Base-by-base conservation (phyloP, 208 protist species). In the Trypanosoma caninum region DNA sequence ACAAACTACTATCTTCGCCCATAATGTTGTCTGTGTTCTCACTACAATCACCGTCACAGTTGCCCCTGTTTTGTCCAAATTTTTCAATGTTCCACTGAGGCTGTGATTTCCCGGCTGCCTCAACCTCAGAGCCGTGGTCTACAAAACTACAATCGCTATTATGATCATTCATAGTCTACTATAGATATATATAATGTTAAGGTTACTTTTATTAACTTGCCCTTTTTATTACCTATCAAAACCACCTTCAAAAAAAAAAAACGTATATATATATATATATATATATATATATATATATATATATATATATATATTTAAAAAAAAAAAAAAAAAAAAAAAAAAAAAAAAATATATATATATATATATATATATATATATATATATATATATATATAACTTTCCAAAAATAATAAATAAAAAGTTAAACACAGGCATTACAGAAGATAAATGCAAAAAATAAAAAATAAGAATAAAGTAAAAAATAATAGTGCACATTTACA, bases 401-500 rank as follows among this genome's bases (percentile, higher is more conserved):
- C 34, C 38, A 55, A 40, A 55, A 40, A 55, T 55, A 38, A 14
- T 22, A 27, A 27, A n/a, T n/a, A n/a, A n/a, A 40, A 25, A 30
- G 18, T n/a, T 18, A 31, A 5, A 20, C 22, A 1, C 34, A 23
- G 7, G 18, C 8, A 37, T 27, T 16, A 34, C 28, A 33, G 9
- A 22, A 22, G 16, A 35, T 16, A 53, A 28, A 53, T 35, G 25
- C 11, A 59, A 16, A 25, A 27, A 25, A 50, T 34, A 16, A 59
- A 7, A 50, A 13, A 59, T 13, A 46, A 28, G 23, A 44, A 10
- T 31, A 20, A 28, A 30, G 35, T 40, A 13, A 40, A 16, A 13
- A 40, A 97, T 91, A 28, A 97, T 74, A 38, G 83, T 74, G 31
- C 46, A 30, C 42, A 57, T 58, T 18, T 18, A 41, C 28, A 10